A percentile compares a stretch with the other conserved stretches of the same genome.
Evolutionary conservation across 768 basidiomycete genomes (phyloP).

Genomic region (Boletus sp.): DNA sequence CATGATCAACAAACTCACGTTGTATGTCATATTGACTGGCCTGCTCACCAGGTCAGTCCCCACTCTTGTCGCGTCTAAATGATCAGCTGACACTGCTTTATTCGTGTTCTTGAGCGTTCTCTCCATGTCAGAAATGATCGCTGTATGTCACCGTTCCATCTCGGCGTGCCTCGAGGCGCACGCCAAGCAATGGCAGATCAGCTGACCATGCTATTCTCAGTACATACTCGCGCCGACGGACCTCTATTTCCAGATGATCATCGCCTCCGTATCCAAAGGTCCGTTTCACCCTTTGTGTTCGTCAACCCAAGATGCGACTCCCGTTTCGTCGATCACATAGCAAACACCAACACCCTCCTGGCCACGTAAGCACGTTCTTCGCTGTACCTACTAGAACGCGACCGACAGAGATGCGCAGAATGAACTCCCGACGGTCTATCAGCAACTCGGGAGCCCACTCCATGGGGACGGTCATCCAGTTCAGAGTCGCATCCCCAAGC

Average conservation of each 20-base stretch:
- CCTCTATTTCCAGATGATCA: not conserved
- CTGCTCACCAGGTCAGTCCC: not conserved
- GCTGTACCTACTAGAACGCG: too few relatives aligned
- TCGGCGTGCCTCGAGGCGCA: not conserved
- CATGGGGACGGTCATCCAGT: too few relatives aligned
- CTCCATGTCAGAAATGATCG: not conserved
- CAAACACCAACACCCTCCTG: too few relatives aligned
- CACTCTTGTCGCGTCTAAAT: not conserved
- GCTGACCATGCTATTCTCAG: not conserved
- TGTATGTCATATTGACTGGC: not conserved
- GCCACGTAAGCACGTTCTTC: too few relatives aligned
- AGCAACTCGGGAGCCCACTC: too few relatives aligned
- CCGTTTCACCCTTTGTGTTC: not conserved
- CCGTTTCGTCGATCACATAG: too few relatives aligned
- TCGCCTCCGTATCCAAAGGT: not conserved
- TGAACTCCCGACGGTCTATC: too few relatives aligned
- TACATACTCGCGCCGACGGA: not conserved
- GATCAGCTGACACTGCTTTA: not conserved
- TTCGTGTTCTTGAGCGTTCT: not conserved
- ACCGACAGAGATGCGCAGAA: too few relatives aligned
- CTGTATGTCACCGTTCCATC: not conserved
- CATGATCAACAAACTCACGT: not conserved
- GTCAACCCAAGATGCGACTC: not conserved
- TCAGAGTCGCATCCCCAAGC: too few relatives aligned
- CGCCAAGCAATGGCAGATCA: not conserved